Base-by-base conservation (phyloP, 306 rosid genomes). In the Calophaca sinica region DNA sequence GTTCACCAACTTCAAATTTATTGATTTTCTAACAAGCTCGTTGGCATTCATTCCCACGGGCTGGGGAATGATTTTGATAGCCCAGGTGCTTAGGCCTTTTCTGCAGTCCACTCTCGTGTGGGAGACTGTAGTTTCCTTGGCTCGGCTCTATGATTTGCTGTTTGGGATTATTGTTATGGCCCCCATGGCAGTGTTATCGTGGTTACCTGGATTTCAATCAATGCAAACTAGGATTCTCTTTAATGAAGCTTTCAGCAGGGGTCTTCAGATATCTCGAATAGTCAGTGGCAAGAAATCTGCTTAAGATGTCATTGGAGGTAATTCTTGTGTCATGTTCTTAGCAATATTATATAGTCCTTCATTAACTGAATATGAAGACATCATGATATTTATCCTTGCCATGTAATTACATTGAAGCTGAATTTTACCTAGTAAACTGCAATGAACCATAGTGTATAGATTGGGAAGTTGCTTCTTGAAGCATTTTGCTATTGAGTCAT, bases 151-250 rank as follows among this genome's bases (percentile, higher is more conserved):
- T 36, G 98, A 94, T 83, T 68, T 94, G 77, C 69, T 94, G 63
- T 83, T 94, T 39, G 98, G 98, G 64, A 59, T 94, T 31, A 89
- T 88, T 82, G 93, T 86, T 66, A 82, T 94, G 96, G 92, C 90
- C 51, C 96, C 98, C 9, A 76, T 91, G 85, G 98, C 98, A 7
- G 44, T 88, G 78, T 76, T 94, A 36, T 91, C 98, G 31, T 94
- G 98, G 98, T 72, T 94, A 79, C 98, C 98, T 50, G 98, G 96
- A 76, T 94, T 94, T 67, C 98, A 94, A 73, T 77, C 97, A 20
- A 94, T 94, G 98, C 98, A 94, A 80, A 94, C 98, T 55, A 91
- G 98, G 83, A 88, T 94, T 84, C 85, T 94, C 59, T 94, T 94
- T 50, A 94, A 94, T 76, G 97, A 94, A 80, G 98, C 93, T 38